Conservation (phyloP, 23 red algal genomes). For the Gracilariopsis chorda region DNA sequence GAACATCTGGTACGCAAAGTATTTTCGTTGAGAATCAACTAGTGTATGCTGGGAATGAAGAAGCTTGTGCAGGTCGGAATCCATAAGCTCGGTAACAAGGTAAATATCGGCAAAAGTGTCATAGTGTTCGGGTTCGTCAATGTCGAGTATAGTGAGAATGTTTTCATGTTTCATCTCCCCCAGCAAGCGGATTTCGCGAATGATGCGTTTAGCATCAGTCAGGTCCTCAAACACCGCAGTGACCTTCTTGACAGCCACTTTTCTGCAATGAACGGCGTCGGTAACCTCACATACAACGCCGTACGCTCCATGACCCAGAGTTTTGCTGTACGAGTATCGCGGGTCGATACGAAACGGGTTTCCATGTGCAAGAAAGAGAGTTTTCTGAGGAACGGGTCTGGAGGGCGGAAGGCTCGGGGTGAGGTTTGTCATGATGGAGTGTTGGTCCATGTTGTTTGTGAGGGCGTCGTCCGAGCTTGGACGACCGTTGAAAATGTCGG, state of each 20-base stretch:
- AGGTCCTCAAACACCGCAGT: constrained; percentile 86
- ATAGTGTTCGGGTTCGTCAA: constrained; percentile 77
- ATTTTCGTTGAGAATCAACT: constrained; percentile 83
- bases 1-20: constrained; percentile 93
- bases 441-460: not conserved
- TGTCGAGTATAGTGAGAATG: constrained; percentile 79
- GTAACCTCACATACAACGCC: constrained; percentile 82
- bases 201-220: constrained; percentile 89
- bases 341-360: constrained; percentile 56
- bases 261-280: constrained; percentile 20
- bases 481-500: constrained; percentile 1
- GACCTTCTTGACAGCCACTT: constrained; percentile 95
- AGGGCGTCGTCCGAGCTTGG: not conserved
- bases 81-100: constrained; percentile 92
- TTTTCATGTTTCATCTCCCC: constrained; percentile 83
- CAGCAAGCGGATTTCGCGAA: constrained; percentile 89
- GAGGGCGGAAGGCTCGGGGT: not conserved
- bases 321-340: constrained; percentile 64
- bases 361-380: constrained; percentile 53
- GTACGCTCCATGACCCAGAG: constrained; percentile 92
- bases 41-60: constrained; percentile 65
- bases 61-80: constrained; percentile 94
- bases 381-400: constrained; percentile 19
- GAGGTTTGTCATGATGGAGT: not conserved
- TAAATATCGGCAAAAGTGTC: constrained; percentile 90